Conservation (phyloP, 1,284 basidiomycete species). For the Cutaneotrichosporon sp. region DNA sequence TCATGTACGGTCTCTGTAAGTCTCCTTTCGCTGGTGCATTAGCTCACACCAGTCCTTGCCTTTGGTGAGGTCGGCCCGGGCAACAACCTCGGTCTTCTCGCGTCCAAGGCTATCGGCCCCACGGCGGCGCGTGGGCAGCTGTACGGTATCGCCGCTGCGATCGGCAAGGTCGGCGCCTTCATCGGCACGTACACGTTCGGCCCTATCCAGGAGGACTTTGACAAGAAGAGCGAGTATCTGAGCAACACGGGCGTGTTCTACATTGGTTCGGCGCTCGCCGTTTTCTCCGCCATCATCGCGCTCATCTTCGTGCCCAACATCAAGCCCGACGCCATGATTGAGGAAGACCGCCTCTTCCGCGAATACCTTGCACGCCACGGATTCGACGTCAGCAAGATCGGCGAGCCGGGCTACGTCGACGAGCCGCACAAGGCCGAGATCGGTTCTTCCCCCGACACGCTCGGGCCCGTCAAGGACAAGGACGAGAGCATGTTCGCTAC, state of each 20-base stretch:
- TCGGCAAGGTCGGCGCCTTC: slow-evolving; percentile 86
- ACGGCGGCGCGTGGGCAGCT: slow-evolving; percentile 80
- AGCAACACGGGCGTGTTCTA: slow-evolving; percentile 41
- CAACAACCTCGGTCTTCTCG: slow-evolving; percentile 72
- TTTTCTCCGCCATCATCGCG: slow-evolving; percentile 69
- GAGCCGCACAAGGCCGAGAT: not conserved
- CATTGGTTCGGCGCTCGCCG: slow-evolving; percentile 58
- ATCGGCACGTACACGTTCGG: slow-evolving; percentile 70
- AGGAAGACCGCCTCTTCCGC: slow-evolving; percentile 74
- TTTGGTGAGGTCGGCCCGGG: slow-evolving; percentile 68
- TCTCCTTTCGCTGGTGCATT: slow-evolving; percentile 58
- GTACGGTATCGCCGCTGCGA: slow-evolving; percentile 77
- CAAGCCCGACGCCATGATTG: slow-evolving; percentile 67
- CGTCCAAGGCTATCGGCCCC: slow-evolving; percentile 68
- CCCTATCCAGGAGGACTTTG: slow-evolving; percentile 52
- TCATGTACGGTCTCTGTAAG: slow-evolving; percentile 74
- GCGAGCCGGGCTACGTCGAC: slow-evolving; percentile 6
- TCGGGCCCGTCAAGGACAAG: not conserved
- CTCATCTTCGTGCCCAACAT: slow-evolving; percentile 71
- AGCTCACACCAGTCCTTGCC: slow-evolving; percentile 63
- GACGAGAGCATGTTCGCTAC: too few relatives aligned
- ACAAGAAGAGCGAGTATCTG: slow-evolving; percentile 19
- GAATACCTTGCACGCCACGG: slow-evolving; percentile 69
- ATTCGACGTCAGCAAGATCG: slow-evolving; percentile 46
- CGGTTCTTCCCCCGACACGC: not conserved